Conservation (phyloP, 768 basidiomycete species). For the Rubroboletus pulcherrimus region DNA sequence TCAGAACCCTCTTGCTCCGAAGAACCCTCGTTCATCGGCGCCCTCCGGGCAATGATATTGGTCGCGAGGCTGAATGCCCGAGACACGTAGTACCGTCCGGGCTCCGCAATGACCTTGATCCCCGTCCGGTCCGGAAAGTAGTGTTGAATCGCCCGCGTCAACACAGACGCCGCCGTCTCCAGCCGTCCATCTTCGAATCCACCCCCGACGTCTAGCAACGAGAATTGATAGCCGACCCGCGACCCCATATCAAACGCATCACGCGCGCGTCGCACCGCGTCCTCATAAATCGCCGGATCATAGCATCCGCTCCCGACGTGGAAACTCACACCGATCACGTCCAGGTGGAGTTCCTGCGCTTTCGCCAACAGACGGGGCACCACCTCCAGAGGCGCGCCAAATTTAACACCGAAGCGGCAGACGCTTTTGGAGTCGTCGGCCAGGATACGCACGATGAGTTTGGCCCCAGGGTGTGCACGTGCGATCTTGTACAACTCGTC, state of each 20-base stretch:
- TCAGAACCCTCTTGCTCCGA: constrained; percentile 17
- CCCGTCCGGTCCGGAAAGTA: constrained; percentile 74
- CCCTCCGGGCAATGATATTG: constrained; percentile 88
- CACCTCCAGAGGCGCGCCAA: constrained; percentile 82
- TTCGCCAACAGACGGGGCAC: constrained; percentile 78
- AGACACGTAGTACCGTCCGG: constrained; percentile 91
- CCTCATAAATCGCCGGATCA: constrained; percentile 84
- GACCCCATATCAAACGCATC: constrained; percentile 84
- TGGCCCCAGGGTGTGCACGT: constrained; percentile 72
- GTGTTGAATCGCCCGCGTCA: constrained; percentile 65
- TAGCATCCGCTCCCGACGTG: constrained; percentile 98
- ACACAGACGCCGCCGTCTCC: constrained; percentile 68
- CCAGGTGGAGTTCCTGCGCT: constrained; percentile 72
- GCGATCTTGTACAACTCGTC: constrained; percentile 96
- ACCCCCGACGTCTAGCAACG: constrained; percentile 88
- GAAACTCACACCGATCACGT: constrained; percentile 95
- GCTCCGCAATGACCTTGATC: constrained; percentile 89
- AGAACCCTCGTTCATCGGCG: constrained; percentile 40
- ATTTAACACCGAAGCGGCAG: constrained; percentile 92
- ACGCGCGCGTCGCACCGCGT: constrained; percentile 82
- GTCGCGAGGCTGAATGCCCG: constrained; percentile 89
- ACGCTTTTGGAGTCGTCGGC: constrained; percentile 97
- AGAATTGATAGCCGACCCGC: constrained; percentile 77
- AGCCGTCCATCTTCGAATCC: constrained; percentile 92
- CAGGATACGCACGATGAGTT: constrained; percentile 89